These are phyloP conservation scores for Keithomyces neogunnii DNA, from an alignment of 2,329 filamentous ascomycete species.

Conservation along the genomic window DNA sequence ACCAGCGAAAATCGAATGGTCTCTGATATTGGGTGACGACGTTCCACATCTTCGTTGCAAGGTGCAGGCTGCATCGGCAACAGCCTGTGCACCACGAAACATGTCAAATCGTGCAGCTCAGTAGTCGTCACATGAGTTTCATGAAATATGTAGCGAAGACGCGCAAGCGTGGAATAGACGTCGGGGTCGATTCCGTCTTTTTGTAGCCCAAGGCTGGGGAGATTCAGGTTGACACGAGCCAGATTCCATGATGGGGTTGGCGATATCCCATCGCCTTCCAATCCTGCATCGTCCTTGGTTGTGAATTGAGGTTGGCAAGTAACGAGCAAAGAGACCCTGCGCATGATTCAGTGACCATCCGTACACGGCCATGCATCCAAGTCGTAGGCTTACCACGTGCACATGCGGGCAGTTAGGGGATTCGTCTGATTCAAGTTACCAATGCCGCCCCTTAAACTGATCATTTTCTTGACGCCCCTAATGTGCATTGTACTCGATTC, in stretches of 20 bases:
- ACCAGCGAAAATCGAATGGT: conserved; percentile 37
- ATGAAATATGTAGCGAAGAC: conserved; percentile 36
- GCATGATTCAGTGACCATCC: background rate
- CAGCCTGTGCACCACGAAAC: conserved; percentile 44
- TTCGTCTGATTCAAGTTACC: conserved; percentile 36
- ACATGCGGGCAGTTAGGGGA: conserved; percentile 46
- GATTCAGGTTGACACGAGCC: conserved; percentile 9
- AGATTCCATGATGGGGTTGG: conserved; percentile 41
- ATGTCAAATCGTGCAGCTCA: conserved; percentile 45
- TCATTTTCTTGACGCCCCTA: conserved; percentile 38
- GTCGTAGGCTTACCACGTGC: conserved; percentile 35
- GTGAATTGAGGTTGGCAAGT: conserved; percentile 43
- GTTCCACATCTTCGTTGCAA: background rate
- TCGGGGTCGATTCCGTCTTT: conserved; percentile 22
- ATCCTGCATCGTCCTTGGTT: conserved; percentile 34
- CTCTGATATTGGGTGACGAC: conserved; percentile 24
- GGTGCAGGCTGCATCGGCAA: conserved; percentile 17
- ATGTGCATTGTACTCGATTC: conserved; percentile 37
- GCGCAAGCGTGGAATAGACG: conserved; percentile 29
- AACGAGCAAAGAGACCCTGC: conserved; percentile 50
- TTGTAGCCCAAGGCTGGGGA: conserved; percentile 5
- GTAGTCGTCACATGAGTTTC: conserved; percentile 27
- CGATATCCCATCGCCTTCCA: conserved; percentile 31
- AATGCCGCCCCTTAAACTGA: conserved; percentile 42
- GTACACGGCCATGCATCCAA: too few relatives aligned